These are phyloP conservation scores for Chaetothyriales sp. DNA, from an alignment of 2,329 filamentous ascomycete genomes.

Conservation along the genomic window DNA sequence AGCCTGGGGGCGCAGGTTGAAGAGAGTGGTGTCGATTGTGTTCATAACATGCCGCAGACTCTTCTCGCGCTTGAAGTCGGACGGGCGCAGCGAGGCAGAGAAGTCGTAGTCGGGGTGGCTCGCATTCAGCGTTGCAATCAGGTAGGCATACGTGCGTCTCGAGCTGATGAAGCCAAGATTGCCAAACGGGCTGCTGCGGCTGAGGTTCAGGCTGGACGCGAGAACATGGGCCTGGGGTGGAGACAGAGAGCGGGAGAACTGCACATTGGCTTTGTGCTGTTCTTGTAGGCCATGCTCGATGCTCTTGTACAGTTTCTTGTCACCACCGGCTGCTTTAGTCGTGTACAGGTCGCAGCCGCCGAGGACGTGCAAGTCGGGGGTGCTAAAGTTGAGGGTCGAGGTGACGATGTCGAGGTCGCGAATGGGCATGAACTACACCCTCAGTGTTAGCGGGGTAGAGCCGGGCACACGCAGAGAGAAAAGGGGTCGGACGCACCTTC, in stretches of 20 bases:
- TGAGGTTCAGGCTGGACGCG: slow-evolving; percentile 54
- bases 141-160: slow-evolving; percentile 81
- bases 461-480: neutral
- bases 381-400: slow-evolving; percentile 88
- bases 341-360: slow-evolving; percentile 95
- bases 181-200: slow-evolving; percentile 80
- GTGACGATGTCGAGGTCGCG: slow-evolving; percentile 84
- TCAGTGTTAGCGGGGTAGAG: slow-evolving; percentile 8
- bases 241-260: slow-evolving; percentile 73
- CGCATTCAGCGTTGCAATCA: slow-evolving; percentile 92
- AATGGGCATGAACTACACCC: slow-evolving; percentile 69
- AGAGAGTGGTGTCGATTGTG: slow-evolving; percentile 71
- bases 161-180: slow-evolving; percentile 75
- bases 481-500: slow-evolving; percentile 15
- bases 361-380: slow-evolving; percentile 76
- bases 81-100: slow-evolving; percentile 73
- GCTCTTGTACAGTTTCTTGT: slow-evolving; percentile 94
- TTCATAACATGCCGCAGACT: slow-evolving; percentile 70
- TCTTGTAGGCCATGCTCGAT: slow-evolving; percentile 85
- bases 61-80: slow-evolving; percentile 76
- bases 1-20: slow-evolving; percentile 60
- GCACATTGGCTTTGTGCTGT: slow-evolving; percentile 75
- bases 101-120: slow-evolving; percentile 97
- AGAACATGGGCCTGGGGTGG: slow-evolving; percentile 62
- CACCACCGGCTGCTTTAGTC: slow-evolving; percentile 83